Conservation (phyloP, 106 monocot genomes). For the Dioscorea zingiberensis region DNA sequence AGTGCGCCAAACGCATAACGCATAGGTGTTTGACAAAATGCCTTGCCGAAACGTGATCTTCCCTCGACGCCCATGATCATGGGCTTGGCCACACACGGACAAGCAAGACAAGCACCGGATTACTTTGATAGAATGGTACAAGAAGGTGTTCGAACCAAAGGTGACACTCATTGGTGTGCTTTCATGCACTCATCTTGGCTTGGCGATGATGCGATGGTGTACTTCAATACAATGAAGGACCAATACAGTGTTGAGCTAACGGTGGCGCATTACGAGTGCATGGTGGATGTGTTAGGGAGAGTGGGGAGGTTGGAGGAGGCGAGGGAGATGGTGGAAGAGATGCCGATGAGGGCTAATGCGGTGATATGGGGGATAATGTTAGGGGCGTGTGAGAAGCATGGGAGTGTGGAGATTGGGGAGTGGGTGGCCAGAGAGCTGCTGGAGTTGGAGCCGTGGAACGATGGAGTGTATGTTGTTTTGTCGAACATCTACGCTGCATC, state of each 20-base stretch:
- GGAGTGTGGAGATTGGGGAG: constrained; percentile 45
- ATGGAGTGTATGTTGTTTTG: constrained; percentile 74
- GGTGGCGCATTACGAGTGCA: constrained; percentile 56
- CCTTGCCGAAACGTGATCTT: constrained; percentile 33
- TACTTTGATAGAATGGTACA: constrained; percentile 32
- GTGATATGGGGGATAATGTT: constrained; percentile 60
- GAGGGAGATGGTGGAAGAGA: constrained; percentile 26
- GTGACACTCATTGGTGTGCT: constrained; percentile 62
- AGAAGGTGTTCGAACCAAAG: constrained; percentile 41
- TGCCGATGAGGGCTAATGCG: constrained; percentile 36
- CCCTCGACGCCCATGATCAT: constrained; percentile 74
- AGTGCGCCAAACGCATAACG: constrained; percentile 64
- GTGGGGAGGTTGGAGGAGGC: constrained; percentile 61
- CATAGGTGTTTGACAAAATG: constrained; percentile 38
- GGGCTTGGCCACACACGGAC: constrained; percentile 47
- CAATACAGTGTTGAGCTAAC: constrained; percentile 30
- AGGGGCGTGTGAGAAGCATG: constrained; percentile 75
- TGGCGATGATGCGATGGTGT: constrained; percentile 44
- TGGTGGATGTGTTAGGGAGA: constrained; percentile 62
- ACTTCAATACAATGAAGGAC: constrained; percentile 28
- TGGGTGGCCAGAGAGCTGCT: constrained; percentile 46
- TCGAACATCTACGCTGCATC: constrained; percentile 59
- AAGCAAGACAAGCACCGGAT: constrained; percentile 25
- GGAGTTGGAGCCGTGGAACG: constrained; percentile 71
- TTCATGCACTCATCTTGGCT: constrained; percentile 58